Percentiles rank a stretch among this genome's conserved stretches.
These are phyloP conservation scores for Ciborinia camelliae DNA, from an alignment of 2,329 filamentous ascomycete genomes.

Conservation along the genomic window DNA sequence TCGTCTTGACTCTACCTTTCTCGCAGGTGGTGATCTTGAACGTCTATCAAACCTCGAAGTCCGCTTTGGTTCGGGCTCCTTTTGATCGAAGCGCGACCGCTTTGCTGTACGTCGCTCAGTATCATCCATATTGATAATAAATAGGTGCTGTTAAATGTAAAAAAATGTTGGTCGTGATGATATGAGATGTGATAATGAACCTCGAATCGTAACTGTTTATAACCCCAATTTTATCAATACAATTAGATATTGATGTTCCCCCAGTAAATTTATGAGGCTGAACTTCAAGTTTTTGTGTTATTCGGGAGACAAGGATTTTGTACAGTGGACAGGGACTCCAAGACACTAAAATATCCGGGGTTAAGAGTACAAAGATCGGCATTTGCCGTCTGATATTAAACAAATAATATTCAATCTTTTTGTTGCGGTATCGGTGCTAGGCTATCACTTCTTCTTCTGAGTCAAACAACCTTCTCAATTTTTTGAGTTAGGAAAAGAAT, in stretches of 20 bases:
- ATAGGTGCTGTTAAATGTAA: background rate
- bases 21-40: constrained; percentile 72
- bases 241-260: background rate
- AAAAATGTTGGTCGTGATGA: background rate
- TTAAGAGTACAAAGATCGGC: background rate
- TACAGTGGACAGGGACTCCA: constrained; percentile 3
- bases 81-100: constrained; percentile 93
- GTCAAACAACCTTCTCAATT: constrained; percentile 14
- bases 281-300: constrained; percentile 18
- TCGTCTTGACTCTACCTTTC: constrained; percentile 65
- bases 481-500: constrained; percentile 18
- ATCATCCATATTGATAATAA: constrained; percentile 61
- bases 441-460: constrained; percentile 2
- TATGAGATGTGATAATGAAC: background rate
- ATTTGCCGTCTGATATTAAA: background rate
- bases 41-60: constrained; percentile 85
- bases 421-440: constrained; percentile 18
- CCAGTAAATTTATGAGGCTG: constrained; percentile 22
- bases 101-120: constrained; percentile 69
- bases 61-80: constrained; percentile 73
- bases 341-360: constrained; percentile 15
- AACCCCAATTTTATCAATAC: background rate
- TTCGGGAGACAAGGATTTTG: constrained; percentile 18
- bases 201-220: background rate
- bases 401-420: constrained; percentile 14